These are phyloP conservation scores for Cunninghamia lanceolata DNA, from an alignment of 75 land plant genomes.

Conservation along the genomic window DNA sequence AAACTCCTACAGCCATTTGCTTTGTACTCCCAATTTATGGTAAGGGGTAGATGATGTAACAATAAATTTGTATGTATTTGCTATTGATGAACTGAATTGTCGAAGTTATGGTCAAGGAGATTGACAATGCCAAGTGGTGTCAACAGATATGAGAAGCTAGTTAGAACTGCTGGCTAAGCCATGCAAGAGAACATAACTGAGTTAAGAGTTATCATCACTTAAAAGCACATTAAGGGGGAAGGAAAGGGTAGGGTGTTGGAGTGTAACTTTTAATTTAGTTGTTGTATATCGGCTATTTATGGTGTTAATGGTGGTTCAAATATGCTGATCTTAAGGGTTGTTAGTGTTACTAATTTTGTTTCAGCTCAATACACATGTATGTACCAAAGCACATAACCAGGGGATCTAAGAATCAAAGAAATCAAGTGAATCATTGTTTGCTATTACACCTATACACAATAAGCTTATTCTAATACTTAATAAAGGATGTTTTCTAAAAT, in stretches of 20 bases:
- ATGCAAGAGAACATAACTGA: no score
- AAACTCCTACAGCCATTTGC: neutral
- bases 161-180: neutral
- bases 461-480: no score
- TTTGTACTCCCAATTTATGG: neutral
- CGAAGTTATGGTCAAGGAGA: neutral
- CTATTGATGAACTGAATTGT: neutral
- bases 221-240: neutral
- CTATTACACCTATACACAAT: neutral
- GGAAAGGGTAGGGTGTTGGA: neutral
- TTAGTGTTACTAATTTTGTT: no score
- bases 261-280: no score
- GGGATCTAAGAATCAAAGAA: neutral
- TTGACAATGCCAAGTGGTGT: neutral
- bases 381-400: neutral
- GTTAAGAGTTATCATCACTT: neutral
- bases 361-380: neutral
- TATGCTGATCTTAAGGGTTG: neutral
- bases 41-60: neutral
- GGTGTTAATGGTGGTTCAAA: neutral
- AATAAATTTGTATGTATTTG: neutral
- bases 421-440: neutral
- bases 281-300: no score
- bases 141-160: neutral
- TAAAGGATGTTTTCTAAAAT: no score